These are phyloP conservation scores for Closterium sp. DNA, from an alignment of 139 green algal genomes.

Conservation along the genomic window DNA sequence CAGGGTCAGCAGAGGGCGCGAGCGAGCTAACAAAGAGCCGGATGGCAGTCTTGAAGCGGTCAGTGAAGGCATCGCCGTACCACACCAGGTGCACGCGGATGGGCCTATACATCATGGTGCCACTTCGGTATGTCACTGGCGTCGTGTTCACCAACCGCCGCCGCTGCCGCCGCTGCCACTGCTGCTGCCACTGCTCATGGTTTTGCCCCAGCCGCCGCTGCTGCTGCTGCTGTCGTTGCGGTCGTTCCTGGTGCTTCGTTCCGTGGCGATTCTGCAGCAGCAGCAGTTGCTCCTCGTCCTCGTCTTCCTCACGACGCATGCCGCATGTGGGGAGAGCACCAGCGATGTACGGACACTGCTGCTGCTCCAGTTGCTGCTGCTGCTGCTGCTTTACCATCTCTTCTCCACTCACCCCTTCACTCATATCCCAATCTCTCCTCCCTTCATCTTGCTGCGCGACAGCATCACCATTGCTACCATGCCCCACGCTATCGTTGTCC, in stretches of 20 bases:
- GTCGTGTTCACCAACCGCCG: not conserved
- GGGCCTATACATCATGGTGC: not conserved
- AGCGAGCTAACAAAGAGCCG: not conserved
- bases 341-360: not conserved
- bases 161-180: not conserved
- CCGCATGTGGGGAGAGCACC: not conserved
- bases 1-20: not conserved
- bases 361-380: not conserved
- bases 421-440: not conserved
- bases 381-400: not conserved
- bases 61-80: not conserved
- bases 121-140: not conserved
- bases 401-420: not conserved
- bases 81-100: not conserved
- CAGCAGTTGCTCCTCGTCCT: not conserved
- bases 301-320: not conserved
- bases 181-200: not conserved
- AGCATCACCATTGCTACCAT: no score
- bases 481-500: not conserved
- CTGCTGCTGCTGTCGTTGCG: not conserved
- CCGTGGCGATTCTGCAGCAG: not conserved
- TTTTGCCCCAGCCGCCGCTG: not conserved
- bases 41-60: not conserved
- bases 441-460: no score
- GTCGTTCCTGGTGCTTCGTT: not conserved